phyloP scores from a whole-genome alignment of 495 filamentous ascomycete genomes.

The Monascus purpureus region DNA sequence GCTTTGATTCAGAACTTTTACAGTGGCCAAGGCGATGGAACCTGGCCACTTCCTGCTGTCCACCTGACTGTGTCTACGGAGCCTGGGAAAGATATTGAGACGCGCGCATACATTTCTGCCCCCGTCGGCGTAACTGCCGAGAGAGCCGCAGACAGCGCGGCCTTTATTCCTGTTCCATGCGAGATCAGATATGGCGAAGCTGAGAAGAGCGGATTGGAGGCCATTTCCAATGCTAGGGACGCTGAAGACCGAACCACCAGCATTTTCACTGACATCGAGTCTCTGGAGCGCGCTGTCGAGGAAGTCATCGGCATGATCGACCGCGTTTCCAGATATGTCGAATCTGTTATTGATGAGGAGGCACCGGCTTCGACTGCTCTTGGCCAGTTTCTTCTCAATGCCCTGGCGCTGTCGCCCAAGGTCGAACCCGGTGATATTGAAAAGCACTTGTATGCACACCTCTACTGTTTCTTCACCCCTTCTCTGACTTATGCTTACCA shows the following conservation, averaged over 20 bases:
- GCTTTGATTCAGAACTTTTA: constrained; percentile 99
- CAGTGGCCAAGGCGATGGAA: constrained; percentile 88
- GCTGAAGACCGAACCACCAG: constrained; percentile 54
- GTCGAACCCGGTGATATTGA: constrained; percentile 82
- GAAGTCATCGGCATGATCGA: constrained; percentile 78
- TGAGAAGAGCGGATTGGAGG: constrained; percentile 82
- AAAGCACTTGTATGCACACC: constrained; percentile 72
- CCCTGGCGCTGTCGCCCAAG: constrained; percentile 83
- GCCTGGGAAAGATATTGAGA: constrained; percentile 69
- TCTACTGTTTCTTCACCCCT: not conserved
- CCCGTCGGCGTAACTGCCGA: constrained; percentile 91
- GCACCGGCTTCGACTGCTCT: constrained; percentile 63
- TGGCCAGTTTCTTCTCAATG: constrained; percentile 87
- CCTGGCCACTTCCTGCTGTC: constrained; percentile 88
- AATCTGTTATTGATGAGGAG: constrained; percentile 62
- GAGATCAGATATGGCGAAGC: constrained; percentile 83
- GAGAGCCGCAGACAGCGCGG: constrained; percentile 82
- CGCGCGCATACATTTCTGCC: constrained; percentile 82
- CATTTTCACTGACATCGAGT: constrained; percentile 75
- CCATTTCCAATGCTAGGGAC: constrained; percentile 71
- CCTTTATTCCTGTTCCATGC: constrained; percentile 92
- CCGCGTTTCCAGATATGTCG: constrained; percentile 77
- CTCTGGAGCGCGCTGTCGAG: constrained; percentile 69
- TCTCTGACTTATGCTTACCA: constrained; percentile 33
- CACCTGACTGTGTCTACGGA: constrained; percentile 89